Percentiles rank a stretch among this genome's conserved stretches.
Conservation (phyloP, 1,139 yeast genomes). For the Ogataea hybrid region DNA sequence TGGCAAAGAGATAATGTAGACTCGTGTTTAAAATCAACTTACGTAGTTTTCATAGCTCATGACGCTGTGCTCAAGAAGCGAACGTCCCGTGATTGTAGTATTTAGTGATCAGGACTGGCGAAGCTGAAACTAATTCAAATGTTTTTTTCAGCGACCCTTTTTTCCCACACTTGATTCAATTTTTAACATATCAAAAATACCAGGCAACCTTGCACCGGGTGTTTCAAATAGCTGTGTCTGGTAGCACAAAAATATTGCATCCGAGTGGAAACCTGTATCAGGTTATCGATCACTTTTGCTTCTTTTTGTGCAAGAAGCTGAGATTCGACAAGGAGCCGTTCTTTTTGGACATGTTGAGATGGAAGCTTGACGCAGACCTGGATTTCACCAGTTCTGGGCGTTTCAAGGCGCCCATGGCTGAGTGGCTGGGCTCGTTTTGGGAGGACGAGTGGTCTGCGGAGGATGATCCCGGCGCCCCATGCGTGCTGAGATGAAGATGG, state of each 20-base stretch:
- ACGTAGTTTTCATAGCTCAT: slow-evolving; percentile 20
- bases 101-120: background rate
- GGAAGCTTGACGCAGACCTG: slow-evolving; percentile 20
- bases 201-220: slow-evolving; percentile 6
- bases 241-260: too few relatives aligned
- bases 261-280: too few relatives aligned
- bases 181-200: slow-evolving; percentile 12
- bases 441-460: slow-evolving; percentile 1
- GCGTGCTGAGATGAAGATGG: slow-evolving; percentile 11
- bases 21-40: slow-evolving; percentile 7
- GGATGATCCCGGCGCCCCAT: background rate
- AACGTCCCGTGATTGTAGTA: background rate
- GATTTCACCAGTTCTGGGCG: slow-evolving; percentile 19
- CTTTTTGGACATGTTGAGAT: slow-evolving; percentile 17
- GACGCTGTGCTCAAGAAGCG: background rate
- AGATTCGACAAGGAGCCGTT: slow-evolving; percentile 22
- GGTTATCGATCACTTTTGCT: slow-evolving; percentile 3
- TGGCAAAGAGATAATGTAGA: background rate
- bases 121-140: slow-evolving; percentile 2
- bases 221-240: background rate
- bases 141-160: slow-evolving; percentile 8
- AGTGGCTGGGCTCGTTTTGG: slow-evolving; percentile 2
- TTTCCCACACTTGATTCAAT: slow-evolving; percentile 15
- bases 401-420: slow-evolving; percentile 7
- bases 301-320: slow-evolving; percentile 23